Evolutionary conservation across 768 basidiomycete genomes (phyloP).

Genomic region (Rubroboletus pulcherrimus): DNA sequence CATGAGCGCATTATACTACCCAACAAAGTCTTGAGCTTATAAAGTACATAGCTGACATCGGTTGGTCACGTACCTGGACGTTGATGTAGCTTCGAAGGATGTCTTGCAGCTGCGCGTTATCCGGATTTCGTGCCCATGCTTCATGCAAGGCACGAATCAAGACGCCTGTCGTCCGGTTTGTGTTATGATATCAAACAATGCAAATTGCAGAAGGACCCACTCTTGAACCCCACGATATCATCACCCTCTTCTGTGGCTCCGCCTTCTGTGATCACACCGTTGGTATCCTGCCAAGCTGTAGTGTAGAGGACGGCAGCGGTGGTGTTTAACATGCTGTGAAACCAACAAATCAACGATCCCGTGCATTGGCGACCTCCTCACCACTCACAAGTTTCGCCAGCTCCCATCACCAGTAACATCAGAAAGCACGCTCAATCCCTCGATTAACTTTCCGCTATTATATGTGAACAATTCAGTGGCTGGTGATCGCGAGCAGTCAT

Average conservation of each 20-base stretch:
- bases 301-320: slow-evolving; percentile 42
- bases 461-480: slow-evolving; percentile 50
- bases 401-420: slow-evolving; percentile 39
- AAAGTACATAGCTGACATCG: no score
- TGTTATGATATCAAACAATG: background rate
- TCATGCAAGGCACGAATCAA: slow-evolving; percentile 48
- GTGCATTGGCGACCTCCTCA: background rate
- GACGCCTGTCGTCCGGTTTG: slow-evolving; percentile 27
- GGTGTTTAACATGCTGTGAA: slow-evolving; percentile 34
- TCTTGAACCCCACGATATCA: slow-evolving; percentile 52
- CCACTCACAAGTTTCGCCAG: slow-evolving; percentile 41
- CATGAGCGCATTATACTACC: slow-evolving; percentile 7
- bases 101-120: slow-evolving; percentile 36
- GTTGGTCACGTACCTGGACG: slow-evolving; percentile 39
- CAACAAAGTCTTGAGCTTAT: background rate
- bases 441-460: slow-evolving; percentile 52
- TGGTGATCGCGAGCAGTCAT: slow-evolving; percentile 46
- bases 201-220: slow-evolving; percentile 21
- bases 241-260: slow-evolving; percentile 38
- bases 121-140: slow-evolving; percentile 38
- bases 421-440: slow-evolving; percentile 45
- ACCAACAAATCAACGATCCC: background rate
- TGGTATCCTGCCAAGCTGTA: slow-evolving; percentile 42
- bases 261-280: slow-evolving; percentile 54
- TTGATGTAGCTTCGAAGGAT: slow-evolving; percentile 48